A percentile compares a stretch with the other conserved stretches of the same genome.
Conservation (phyloP, 2,329 filamentous ascomycete species). For the Aspergillus brasiliensis region DNA sequence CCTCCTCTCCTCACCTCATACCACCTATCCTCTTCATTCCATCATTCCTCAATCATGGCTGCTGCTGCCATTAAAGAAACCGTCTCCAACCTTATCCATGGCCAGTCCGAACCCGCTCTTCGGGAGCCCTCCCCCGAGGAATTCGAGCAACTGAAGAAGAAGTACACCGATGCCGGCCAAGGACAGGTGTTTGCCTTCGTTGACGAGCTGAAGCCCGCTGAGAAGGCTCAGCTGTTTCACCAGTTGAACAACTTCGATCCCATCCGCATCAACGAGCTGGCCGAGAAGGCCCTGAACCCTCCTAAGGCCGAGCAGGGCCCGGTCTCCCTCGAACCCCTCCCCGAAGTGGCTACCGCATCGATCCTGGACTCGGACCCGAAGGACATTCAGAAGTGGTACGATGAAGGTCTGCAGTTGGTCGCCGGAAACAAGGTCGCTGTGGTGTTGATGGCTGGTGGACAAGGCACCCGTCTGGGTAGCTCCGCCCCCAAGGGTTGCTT, state of each 20-base stretch:
- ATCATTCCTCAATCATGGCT: conserved; percentile 34
- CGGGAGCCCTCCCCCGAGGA: conserved; percentile 64
- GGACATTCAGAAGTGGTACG: conserved; percentile 83
- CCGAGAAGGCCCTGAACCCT: conserved; percentile 78
- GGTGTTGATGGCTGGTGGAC: conserved; percentile 94
- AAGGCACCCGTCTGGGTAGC: conserved; percentile 92
- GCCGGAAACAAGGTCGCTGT: conserved; percentile 74
- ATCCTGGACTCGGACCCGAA: conserved; percentile 83
- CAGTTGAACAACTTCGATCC: conserved; percentile 85
- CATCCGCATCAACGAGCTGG: conserved; percentile 82
- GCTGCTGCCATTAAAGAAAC: conserved; percentile 44
- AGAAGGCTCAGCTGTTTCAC: conserved; percentile 77
- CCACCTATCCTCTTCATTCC: background rate
- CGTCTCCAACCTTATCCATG: conserved; percentile 52
- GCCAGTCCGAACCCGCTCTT: conserved; percentile 39
- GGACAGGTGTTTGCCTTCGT: conserved; percentile 86
- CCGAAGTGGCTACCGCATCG: conserved; percentile 81
- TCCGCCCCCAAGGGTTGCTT: conserved; percentile 97
- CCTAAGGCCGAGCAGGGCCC: conserved; percentile 57
- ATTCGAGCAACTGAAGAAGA: conserved; percentile 67
- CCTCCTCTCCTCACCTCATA: background rate
- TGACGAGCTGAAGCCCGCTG: conserved; percentile 70
- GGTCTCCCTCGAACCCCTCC: conserved; percentile 77
- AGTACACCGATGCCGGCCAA: conserved; percentile 74
- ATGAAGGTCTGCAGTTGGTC: conserved; percentile 66